These are phyloP conservation scores for Marasmius sp. DNA, from an alignment of 1,284 basidiomycete genomes.

Conservation along the genomic window DNA sequence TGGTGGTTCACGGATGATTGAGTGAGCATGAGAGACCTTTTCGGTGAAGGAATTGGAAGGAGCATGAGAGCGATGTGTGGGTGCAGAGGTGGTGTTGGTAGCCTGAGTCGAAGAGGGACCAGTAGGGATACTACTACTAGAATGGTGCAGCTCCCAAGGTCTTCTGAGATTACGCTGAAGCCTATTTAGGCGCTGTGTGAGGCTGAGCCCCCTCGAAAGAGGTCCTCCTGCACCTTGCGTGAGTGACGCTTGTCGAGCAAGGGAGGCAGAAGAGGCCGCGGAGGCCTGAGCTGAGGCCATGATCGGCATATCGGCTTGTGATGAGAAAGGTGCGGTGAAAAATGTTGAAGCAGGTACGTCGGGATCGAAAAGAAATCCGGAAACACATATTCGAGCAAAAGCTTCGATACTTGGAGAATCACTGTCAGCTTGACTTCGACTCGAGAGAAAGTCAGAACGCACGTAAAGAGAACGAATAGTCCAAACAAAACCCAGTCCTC, in stretches of 20 bases:
- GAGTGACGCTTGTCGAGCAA: constrained; percentile 12
- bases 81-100: neutral
- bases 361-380: constrained; percentile 90
- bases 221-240: constrained; percentile 19
- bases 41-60: constrained; percentile 8
- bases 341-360: constrained; percentile 62
- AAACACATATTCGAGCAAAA: constrained; percentile 86
- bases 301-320: constrained; percentile 29
- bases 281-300: constrained; percentile 12
- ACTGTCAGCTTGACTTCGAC: constrained; percentile 7
- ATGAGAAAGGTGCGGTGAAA: constrained; percentile 45
- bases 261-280: constrained; percentile 13
- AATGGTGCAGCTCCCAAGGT: constrained; percentile 29
- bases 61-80: neutral
- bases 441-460: constrained; percentile 33
- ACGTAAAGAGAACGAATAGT: constrained; percentile 89
- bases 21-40: constrained; percentile 8
- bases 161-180: constrained; percentile 30
- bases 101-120: constrained; percentile 18
- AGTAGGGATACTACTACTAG: neutral
- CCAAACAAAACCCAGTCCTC: constrained; percentile 84
- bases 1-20: constrained; percentile 27
- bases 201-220: constrained; percentile 27
- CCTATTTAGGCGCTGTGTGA: constrained; percentile 21
- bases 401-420: constrained; percentile 69